Evolutionary conservation across 2,329 filamentous ascomycete genomes (phyloP), one percentile per base, ranked within the genome.

Genomic region (Westerdykella ornata): DNA sequence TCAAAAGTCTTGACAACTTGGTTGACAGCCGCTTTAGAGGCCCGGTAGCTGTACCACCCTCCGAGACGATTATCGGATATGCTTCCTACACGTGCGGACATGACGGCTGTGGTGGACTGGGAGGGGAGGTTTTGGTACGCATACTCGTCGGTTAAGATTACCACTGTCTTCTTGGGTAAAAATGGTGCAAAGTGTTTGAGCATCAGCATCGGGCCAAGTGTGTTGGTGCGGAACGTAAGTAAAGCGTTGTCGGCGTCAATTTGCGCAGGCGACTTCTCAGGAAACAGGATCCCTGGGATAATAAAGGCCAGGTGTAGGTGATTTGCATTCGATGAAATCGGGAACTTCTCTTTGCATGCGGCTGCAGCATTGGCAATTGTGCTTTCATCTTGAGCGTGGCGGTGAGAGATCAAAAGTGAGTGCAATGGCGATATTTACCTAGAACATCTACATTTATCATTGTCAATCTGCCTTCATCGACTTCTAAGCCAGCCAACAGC

Each of bases 1-100:
- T 92, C 86, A 46, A 88, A 80, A 5, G 77, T 83, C 66, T 81
- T 85, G 6, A 78, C 78, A 11, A 88, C 43, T 56, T 82, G 82
- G 49, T 82, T 87, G 3, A 90, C 79, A 2, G 75, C 85, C 0
- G 85, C 78, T 65, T 92, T 94, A 39, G 78, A 82, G 6, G 82
- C 78, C 12, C 87, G 80, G 63, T 92, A 92, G 42, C 75, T 80
- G 63, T 88, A 94, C 87, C 86, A 92, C 0, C 87, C 87, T 2
- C 86, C 87, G 0, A 81, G 70, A 2, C 67, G 59, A 56, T 94
- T 90, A 53, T 90, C 85, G 1, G 75, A 69, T 16, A 84, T 83
- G 22, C 77, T 83, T 8, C 86, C 86, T 0, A 94, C 84, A 33
- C 87, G 78, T 2, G 86, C 87, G 5, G 83, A 82, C 80, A 88